Percentiles rank a stretch among this genome's conserved stretches.
Conservation (phyloP, 208 protist genomes). For the Acanthamoeba rhysodes region DNA sequence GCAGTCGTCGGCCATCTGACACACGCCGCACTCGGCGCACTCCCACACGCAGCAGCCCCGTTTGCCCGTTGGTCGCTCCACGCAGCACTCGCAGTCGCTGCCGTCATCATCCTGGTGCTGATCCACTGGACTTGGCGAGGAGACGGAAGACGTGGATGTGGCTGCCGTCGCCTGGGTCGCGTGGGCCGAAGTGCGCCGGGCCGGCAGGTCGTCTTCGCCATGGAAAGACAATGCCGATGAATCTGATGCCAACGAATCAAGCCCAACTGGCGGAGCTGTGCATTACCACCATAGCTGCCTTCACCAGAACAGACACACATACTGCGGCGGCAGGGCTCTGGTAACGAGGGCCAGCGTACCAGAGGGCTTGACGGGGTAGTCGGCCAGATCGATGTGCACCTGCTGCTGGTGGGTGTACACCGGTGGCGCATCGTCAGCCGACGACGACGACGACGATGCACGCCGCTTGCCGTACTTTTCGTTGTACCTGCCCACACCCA, state of each 20-base stretch:
- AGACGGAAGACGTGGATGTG: too few relatives aligned
- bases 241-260: too few relatives aligned
- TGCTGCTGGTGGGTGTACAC: too few relatives aligned
- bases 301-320: not conserved
- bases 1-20: slow-evolving; percentile 21
- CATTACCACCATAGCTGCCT: too few relatives aligned
- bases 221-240: not conserved
- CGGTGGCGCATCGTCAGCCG: not conserved
- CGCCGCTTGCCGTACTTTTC: not conserved
- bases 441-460: not conserved
- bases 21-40: slow-evolving; percentile 49
- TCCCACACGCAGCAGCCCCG: slow-evolving; percentile 27
- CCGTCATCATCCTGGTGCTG: not conserved
- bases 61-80: not conserved
- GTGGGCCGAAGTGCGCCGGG: not conserved
- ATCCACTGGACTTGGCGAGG: not conserved
- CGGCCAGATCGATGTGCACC: not conserved
- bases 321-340: rapidly evolving
- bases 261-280: not conserved
- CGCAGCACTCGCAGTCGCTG: not conserved
- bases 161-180: not conserved
- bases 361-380: not conserved
- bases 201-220: not conserved
- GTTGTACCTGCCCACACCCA: not conserved
- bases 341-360: not conserved